Evolutionary conservation across 2,329 filamentous ascomycete genomes (phyloP), one percentile per base, ranked within the genome.

Genomic region (Penicillium sp.): DNA sequence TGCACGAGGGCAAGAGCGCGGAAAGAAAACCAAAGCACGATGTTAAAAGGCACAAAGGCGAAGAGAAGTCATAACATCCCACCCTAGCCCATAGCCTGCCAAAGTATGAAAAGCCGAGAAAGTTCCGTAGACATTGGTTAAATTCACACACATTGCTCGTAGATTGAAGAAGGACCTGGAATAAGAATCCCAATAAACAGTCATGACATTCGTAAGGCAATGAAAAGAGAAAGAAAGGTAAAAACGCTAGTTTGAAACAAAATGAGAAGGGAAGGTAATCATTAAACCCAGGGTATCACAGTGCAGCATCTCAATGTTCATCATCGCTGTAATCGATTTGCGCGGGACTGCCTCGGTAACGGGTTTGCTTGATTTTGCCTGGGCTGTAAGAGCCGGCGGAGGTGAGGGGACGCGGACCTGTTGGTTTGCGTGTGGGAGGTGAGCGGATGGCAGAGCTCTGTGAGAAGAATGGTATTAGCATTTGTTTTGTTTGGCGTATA

Each of bases 371-470:
- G 50, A 64, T 52, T 30, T 64, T 65, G 41, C 62, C 62, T 30
- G 69, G 67, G 42, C 67, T 68, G 57, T 70, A 67, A 30, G 64
- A 54, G 46, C 65, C 64, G 44, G 60, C 58, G 39, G 70, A 71
- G 14, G 65, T 71, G 41, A 76, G 65, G 8, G 75, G 75, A 48
- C 75, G 72, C 45, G 75, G 75, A 8, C 75, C 75, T 10, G 74
- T 76, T 31, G 74, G 75, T 60, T 75, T 77, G 42, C 75, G 70
- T 40, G 68, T 63, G 22, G 70, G 66, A 11, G 64, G 63, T 10
- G 70, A 66, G 48, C 57, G 59, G 50, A 69, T 63, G 19, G 60
- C 59, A 41, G 66, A 67, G 52, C 57, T 61, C 67, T 70, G 47
- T 9, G 16, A 25, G 22, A 12, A 31, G 2, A 2, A 2, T 18